Percentiles rank a stretch among this genome's conserved stretches.
phyloP scores from a whole-genome alignment of 1,139 yeast genomes.

The Candida albicans region DNA sequence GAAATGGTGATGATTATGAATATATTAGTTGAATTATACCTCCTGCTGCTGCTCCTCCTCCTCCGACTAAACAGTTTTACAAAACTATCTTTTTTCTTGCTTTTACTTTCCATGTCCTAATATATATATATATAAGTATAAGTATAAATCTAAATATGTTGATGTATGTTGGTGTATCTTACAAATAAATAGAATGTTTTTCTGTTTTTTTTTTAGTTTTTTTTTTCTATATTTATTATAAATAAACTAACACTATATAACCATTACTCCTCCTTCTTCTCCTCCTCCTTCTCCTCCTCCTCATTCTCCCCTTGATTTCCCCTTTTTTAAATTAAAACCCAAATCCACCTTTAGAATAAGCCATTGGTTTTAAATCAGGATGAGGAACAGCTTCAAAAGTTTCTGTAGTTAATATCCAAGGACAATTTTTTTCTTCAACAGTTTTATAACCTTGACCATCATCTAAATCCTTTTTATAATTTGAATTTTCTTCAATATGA shows the following conservation, averaged over 20 bases:
- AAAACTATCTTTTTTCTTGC: too few species aligned
- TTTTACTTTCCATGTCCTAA: not conserved
- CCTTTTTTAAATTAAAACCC: constrained; percentile 46
- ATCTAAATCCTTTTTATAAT: constrained; percentile 32
- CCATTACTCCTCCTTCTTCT: too few species aligned
- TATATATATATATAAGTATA: not conserved
- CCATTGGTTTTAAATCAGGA: constrained; percentile 94
- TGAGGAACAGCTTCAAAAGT: constrained; percentile 83
- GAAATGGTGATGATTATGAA: constrained; percentile 77
- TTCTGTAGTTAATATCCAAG: constrained; percentile 52
- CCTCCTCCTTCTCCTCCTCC: too few species aligned
- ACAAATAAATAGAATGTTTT: not conserved
- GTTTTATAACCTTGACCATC: constrained; percentile 56
- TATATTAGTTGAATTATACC: constrained; percentile 75
- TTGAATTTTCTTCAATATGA: constrained; percentile 47
- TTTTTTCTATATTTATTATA: not conserved
- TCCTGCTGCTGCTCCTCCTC: too few species aligned
- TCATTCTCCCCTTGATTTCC: too few species aligned
- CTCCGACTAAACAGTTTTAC: too few species aligned
- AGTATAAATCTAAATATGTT: too few species aligned
- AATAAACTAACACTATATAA: too few species aligned
- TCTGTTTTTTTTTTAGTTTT: not conserved
- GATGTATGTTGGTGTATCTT: too few species aligned
- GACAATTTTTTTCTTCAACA: constrained; percentile 41
- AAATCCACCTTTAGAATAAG: constrained; percentile 71